Evolutionary conservation across 139 green algal species (phyloP).

Genomic region (Chlorella sorokiniana): DNA sequence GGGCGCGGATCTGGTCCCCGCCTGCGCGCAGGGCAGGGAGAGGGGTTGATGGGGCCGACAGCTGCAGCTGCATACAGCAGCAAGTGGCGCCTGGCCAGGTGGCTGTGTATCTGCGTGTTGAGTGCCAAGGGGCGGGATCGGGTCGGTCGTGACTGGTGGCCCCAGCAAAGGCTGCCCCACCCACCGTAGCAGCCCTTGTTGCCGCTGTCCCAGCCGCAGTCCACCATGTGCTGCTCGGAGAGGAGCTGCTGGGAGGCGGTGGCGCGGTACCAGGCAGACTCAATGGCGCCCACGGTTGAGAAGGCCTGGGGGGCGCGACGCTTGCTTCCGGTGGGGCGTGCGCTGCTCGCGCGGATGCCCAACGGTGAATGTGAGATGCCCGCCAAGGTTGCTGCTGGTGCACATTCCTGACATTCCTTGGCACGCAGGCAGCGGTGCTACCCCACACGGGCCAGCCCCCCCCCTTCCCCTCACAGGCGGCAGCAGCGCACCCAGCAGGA

Average conservation of each 20-base stretch:
- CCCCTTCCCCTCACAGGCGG: not conserved
- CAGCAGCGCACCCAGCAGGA: constrained; percentile 51
- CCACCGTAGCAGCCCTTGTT: constrained; percentile 56
- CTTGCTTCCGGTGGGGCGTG: too few relatives aligned
- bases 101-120: too few relatives aligned
- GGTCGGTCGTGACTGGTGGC: not conserved
- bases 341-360: too few relatives aligned
- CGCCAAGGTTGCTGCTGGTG: too few relatives aligned
- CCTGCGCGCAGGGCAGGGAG: not conserved
- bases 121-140: too few relatives aligned
- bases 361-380: too few relatives aligned
- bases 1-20: constrained; percentile 43
- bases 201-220: constrained; percentile 58
- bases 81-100: too few relatives aligned
- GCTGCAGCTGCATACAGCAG: not conserved
- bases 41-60: not conserved
- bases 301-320: constrained; percentile 44
- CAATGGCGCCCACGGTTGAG: constrained; percentile 47
- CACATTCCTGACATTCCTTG: too few relatives aligned
- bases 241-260: constrained; percentile 57
- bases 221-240: constrained; percentile 65
- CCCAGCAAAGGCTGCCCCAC: not conserved
- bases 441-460: too few relatives aligned
- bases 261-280: constrained; percentile 50
- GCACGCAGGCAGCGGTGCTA: too few relatives aligned